Percentiles rank a stretch among this genome's conserved stretches.
These are phyloP conservation scores for Podospora didyma DNA, from an alignment of 495 filamentous ascomycete species.

Conservation along the genomic window DNA sequence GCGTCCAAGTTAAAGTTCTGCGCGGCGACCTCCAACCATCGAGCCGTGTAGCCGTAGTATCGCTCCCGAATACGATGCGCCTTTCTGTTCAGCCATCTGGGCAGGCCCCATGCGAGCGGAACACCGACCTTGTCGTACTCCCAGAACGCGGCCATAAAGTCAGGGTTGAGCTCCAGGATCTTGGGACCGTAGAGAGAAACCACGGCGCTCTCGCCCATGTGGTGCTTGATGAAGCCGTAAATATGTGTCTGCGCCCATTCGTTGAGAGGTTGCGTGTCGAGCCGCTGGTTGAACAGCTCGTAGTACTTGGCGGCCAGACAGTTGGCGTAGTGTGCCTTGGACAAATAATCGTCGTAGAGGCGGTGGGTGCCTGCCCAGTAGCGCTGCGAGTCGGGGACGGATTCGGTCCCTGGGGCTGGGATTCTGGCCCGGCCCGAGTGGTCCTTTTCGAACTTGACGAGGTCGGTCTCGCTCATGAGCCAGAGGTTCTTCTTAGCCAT, in stretches of 20 bases:
- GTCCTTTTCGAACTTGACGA: slow-evolving; percentile 16
- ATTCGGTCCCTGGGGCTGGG: slow-evolving; percentile 3
- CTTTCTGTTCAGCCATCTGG: slow-evolving; percentile 58
- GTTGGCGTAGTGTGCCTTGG: slow-evolving; percentile 1
- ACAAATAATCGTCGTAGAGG: slow-evolving; percentile 14
- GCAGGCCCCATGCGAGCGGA: slow-evolving; percentile 10
- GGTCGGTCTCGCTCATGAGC: slow-evolving; percentile 4
- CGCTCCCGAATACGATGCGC: slow-evolving; percentile 26
- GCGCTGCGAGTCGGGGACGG: slow-evolving; percentile 8
- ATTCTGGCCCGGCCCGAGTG: slow-evolving; percentile 8
- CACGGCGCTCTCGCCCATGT: slow-evolving; percentile 16
- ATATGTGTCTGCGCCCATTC: slow-evolving; percentile 11
- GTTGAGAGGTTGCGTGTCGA: slow-evolving; percentile 4
- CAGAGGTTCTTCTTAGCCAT: slow-evolving; percentile 11
- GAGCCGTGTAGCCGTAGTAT: not conserved
- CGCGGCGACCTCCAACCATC: slow-evolving; percentile 5
- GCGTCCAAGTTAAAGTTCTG: slow-evolving; percentile 16
- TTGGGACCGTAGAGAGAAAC: slow-evolving; percentile 15
- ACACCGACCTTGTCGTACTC: slow-evolving; percentile 12
- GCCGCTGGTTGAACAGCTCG: slow-evolving; percentile 8
- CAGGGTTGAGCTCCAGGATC: slow-evolving; percentile 19
- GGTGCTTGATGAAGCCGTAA: slow-evolving; percentile 10
- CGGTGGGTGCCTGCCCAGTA: slow-evolving; percentile 19
- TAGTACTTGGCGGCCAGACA: slow-evolving; percentile 12
- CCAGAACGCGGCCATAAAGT: slow-evolving; percentile 21